These are phyloP conservation scores for Aquilaria yunnanensis DNA, from an alignment of 345 rosid genomes.

Conservation along the genomic window DNA sequence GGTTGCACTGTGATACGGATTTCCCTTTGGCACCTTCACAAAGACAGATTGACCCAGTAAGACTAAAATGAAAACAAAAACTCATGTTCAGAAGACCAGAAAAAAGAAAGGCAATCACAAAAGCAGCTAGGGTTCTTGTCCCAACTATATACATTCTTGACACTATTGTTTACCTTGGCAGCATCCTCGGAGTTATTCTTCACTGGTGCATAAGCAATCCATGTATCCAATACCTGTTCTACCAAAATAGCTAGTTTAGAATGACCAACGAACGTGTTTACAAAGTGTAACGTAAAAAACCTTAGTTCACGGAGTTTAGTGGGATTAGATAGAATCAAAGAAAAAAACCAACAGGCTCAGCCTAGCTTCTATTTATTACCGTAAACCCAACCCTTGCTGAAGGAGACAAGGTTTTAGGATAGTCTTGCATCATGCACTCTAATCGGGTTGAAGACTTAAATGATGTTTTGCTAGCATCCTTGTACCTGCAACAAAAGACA, in stretches of 20 bases:
- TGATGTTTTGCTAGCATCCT: constrained; percentile 82
- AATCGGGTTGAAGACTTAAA: constrained; percentile 90
- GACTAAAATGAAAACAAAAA: not conserved
- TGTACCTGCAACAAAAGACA: constrained; percentile 49
- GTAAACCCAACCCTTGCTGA: constrained; percentile 88
- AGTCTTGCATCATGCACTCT: constrained; percentile 99
- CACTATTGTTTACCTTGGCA: constrained; percentile 52
- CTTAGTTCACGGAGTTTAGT: too few species aligned
- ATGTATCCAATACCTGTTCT: constrained; percentile 67
- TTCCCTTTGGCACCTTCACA: constrained; percentile 79
- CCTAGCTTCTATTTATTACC: constrained; percentile 32
- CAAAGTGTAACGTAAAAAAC: not conserved
- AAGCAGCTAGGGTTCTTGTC: not conserved
- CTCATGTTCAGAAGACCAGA: not conserved
- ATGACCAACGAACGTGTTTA: not conserved
- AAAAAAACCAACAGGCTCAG: not conserved
- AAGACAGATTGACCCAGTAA: not conserved
- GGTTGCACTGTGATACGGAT: constrained; percentile 93
- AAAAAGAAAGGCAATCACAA: not conserved
- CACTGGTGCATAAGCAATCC: constrained; percentile 95
- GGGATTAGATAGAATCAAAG: too few species aligned
- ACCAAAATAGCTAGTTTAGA: not conserved
- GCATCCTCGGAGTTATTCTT: constrained; percentile 95
- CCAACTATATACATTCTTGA: not conserved
- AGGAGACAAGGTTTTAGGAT: constrained; percentile 90